Percentiles rank a stretch among this genome's conserved stretches.
phyloP scores from a whole-genome alignment of 2,329 filamentous ascomycete species.

The Ceratocystis cubensis region DNA sequence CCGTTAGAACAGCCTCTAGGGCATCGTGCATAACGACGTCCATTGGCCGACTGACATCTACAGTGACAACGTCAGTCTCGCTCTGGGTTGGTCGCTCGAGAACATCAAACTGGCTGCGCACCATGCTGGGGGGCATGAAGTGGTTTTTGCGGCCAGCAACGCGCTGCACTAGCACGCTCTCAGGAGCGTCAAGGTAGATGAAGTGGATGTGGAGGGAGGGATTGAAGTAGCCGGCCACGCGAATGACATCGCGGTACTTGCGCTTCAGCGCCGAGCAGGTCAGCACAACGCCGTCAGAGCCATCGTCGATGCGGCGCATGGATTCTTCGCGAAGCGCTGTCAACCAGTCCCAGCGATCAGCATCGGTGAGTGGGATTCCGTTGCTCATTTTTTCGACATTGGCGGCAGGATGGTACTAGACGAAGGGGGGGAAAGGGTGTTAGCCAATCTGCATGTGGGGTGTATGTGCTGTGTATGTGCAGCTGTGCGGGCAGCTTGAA shows the following conservation, averaged over 20 bases:
- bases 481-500: background rate
- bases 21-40: slow-evolving; percentile 50
- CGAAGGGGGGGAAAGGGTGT: slow-evolving; percentile 22
- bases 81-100: slow-evolving; percentile 68
- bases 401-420: slow-evolving; percentile 57
- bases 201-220: slow-evolving; percentile 73
- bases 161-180: slow-evolving; percentile 61
- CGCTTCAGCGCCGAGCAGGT: slow-evolving; percentile 94
- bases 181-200: slow-evolving; percentile 72
- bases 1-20: slow-evolving; percentile 42
- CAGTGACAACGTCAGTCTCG: slow-evolving; percentile 57
- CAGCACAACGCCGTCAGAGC: slow-evolving; percentile 67
- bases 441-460: slow-evolving; percentile 22
- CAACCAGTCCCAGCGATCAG: slow-evolving; percentile 97
- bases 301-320: slow-evolving; percentile 41
- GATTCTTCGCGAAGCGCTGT: slow-evolving; percentile 60
- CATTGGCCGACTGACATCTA: slow-evolving; percentile 52
- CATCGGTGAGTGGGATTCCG: slow-evolving; percentile 75
- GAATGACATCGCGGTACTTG: slow-evolving; percentile 89
- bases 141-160: slow-evolving; percentile 67
- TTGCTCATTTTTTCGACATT: slow-evolving; percentile 87
- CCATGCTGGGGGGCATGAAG: slow-evolving; percentile 95
- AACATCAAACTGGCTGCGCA: slow-evolving; percentile 76
- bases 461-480: slow-evolving; percentile 9
- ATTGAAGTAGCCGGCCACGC: slow-evolving; percentile 64